Percentiles rank a stretch among this genome's conserved stretches.
Evolutionary conservation across 2,329 filamentous ascomycete species (phyloP).

Genomic region (Hypoxylon sp.): DNA sequence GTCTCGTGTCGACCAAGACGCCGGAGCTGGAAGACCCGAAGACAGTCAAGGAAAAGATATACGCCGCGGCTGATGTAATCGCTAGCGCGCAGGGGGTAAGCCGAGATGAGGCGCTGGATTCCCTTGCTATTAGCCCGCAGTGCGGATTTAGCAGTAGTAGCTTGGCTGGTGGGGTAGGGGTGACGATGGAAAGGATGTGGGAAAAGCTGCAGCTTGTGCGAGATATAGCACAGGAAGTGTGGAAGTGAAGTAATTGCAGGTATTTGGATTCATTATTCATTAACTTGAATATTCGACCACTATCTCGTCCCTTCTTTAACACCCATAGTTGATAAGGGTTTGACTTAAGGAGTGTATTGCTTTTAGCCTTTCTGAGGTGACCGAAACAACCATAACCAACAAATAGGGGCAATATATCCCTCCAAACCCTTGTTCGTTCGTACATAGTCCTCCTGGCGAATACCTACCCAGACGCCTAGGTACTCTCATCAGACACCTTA

Average conservation of each 20-base stretch:
- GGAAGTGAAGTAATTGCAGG: constrained; percentile 36
- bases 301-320: too few species aligned
- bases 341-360: too few species aligned
- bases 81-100: constrained; percentile 63
- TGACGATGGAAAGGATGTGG: constrained; percentile 45
- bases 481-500: neutral
- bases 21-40: constrained; percentile 55
- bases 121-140: constrained; percentile 66
- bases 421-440: too few species aligned
- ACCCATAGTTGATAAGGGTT: too few species aligned
- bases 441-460: too few species aligned
- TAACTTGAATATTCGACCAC: too few species aligned
- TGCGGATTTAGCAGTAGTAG: constrained; percentile 54
- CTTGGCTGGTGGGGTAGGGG: constrained; percentile 40
- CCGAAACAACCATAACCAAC: too few species aligned
- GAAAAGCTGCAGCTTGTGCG: constrained; percentile 42
- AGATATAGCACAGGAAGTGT: constrained; percentile 38
- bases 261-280: too few species aligned
- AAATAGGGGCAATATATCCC: too few species aligned
- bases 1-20: constrained; percentile 60
- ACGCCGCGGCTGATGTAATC: constrained; percentile 62
- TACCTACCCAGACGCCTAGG: too few species aligned
- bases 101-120: constrained; percentile 61
- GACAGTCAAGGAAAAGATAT: constrained; percentile 54
- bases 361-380: too few species aligned